A percentile compares a stretch with the other conserved stretches of the same genome.
Evolutionary conservation across 2,329 filamentous ascomycete species (phyloP).

Genomic region (Penicillium sp.): DNA sequence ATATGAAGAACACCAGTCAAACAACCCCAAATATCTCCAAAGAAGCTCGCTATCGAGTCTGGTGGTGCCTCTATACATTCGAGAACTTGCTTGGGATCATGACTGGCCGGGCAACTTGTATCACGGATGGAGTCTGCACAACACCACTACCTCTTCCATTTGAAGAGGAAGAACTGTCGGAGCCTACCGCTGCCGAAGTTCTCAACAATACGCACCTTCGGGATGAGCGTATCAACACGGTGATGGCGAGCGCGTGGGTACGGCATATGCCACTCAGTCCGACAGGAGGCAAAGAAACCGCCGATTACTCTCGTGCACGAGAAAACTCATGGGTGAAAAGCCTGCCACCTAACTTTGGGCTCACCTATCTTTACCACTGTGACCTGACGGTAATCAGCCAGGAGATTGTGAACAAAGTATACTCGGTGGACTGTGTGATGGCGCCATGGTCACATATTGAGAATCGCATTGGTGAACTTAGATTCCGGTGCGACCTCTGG

Average conservation of each 20-base stretch:
- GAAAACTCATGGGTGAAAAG: slow-evolving; percentile 36
- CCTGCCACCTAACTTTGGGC: slow-evolving; percentile 31
- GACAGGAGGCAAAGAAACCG: slow-evolving; percentile 24
- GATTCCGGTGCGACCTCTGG: slow-evolving; percentile 39
- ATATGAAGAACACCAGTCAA: slow-evolving; percentile 42
- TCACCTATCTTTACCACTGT: slow-evolving; percentile 39
- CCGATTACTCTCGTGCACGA: slow-evolving; percentile 20
- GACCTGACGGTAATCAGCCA: slow-evolving; percentile 40
- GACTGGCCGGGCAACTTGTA: slow-evolving; percentile 45
- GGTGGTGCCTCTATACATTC: slow-evolving; percentile 45
- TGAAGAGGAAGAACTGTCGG: slow-evolving; percentile 38
- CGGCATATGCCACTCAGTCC: slow-evolving; percentile 33
- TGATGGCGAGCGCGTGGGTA: slow-evolving; percentile 30
- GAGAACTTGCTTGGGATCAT: slow-evolving; percentile 45
- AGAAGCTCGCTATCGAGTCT: slow-evolving; percentile 45
- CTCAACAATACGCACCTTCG: slow-evolving; percentile 30
- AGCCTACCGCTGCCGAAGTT: slow-evolving; percentile 31
- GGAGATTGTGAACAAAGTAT: slow-evolving; percentile 41
- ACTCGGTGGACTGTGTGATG: slow-evolving; percentile 38
- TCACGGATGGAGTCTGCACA: slow-evolving; percentile 42
- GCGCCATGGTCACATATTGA: slow-evolving; percentile 42
- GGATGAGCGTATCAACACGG: slow-evolving; percentile 31
- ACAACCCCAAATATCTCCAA: slow-evolving; percentile 39
- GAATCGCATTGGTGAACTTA: slow-evolving; percentile 37
- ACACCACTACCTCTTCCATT: slow-evolving; percentile 41